Evolutionary conservation across 805 yeast species (phyloP), one percentile per base, ranked within the genome.

Genomic region (Osmozyma mogii): DNA sequence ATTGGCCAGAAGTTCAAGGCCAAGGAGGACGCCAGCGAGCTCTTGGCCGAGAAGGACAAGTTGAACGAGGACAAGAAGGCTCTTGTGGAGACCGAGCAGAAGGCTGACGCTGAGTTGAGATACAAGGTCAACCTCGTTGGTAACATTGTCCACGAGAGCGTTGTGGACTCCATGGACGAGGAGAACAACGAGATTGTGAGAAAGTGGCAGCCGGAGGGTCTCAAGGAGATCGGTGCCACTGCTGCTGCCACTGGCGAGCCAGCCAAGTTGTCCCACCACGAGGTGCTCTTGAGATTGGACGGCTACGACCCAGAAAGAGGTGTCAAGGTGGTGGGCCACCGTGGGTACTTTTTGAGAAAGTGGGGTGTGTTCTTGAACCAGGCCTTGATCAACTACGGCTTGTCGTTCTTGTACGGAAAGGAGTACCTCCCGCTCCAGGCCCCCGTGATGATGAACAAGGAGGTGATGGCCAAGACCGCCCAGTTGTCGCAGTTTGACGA

Each of bases 221-320:
- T 72, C 41, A 62, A 57, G 24, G 71, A 67, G 35, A 70, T 75
- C 34, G 79, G 74, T 24, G 68, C 72, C 38, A 57, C 73, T 42
- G 94, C 94, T 34, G 67, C 87, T 46, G 89, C 80, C 28, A 79
- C 94, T 30, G 82, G 83, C 38, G 67, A 70, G 28, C 76, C 77
- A 41, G 94, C 94, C 35, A 61, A 61, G 19, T 72, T 89, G 54
- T 88, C 97, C 18, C 98, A 92, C 57, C 97, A 92, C 55, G 98
- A 92, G 68, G 80, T 92, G 32, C 69, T 92, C 44, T 71, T 94
- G 47, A 80, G 96, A 65, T 70, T 92, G 45, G 96, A 92, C 54
- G 98, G 98, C 43, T 92, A 88, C 58, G 98, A 92, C 56, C 96
- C 96, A 44, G 97, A 92, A 65, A 82, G 98, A 68, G 98, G 98